Evolutionary conservation across 176 grass and related monocot species (phyloP).

Genomic region (Rhipidocladum racemiflorum): DNA sequence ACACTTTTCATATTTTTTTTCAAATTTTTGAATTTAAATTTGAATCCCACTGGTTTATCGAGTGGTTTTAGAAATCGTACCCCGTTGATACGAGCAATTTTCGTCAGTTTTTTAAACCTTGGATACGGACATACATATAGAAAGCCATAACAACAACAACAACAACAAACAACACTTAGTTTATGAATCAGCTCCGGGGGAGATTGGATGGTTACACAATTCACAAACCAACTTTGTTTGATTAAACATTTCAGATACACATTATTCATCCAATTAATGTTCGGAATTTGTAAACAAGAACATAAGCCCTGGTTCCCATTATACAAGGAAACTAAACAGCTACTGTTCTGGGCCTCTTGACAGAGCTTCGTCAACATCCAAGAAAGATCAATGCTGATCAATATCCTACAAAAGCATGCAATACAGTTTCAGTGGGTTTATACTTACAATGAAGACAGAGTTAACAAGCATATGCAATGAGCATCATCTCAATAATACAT

Average conservation of each 20-base stretch:
- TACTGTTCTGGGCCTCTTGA: background rate
- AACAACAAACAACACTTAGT: background rate
- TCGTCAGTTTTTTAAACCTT: no score
- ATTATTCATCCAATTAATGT: slow-evolving; percentile 38
- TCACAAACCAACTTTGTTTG: slow-evolving; percentile 28
- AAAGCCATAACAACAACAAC: background rate
- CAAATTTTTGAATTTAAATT: no score
- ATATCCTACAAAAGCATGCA: slow-evolving; percentile 39
- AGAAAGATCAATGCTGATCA: background rate
- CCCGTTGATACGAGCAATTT: no score
- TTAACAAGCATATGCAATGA: background rate
- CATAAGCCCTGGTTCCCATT: slow-evolving; percentile 20
- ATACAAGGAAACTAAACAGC: slow-evolving; percentile 34
- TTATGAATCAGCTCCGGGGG: background rate
- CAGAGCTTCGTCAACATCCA: slow-evolving; percentile 39
- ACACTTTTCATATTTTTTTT: no score
- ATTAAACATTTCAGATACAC: slow-evolving; percentile 28
- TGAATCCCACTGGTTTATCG: no score
- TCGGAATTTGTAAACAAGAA: slow-evolving; percentile 13
- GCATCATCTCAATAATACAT: background rate
- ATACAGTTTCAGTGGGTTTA: background rate
- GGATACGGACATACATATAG: background rate
- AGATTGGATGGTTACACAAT: slow-evolving; percentile 2
- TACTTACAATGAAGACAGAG: background rate
- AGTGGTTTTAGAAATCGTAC: no score